Evolutionary conservation across 257 asterid species (phyloP).

Genomic region (Prunella vulgaris): DNA sequence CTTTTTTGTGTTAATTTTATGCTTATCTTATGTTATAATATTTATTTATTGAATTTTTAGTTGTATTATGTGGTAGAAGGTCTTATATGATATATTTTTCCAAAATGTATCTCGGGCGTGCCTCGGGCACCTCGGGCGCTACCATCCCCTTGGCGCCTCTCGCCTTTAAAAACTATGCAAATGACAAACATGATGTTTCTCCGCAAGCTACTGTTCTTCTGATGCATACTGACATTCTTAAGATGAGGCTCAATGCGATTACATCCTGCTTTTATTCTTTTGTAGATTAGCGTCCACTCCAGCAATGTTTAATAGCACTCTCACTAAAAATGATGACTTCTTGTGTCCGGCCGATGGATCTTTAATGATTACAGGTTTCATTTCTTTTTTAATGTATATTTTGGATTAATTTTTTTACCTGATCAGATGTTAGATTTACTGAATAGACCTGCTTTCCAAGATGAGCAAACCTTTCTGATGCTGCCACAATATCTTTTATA

Average conservation of each 20-base stretch:
- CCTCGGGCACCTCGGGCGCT: no score
- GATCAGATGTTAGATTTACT: neutral
- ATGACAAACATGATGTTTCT: neutral
- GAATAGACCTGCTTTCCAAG: conserved; percentile 1
- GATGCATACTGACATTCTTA: neutral
- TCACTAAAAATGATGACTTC: conserved; percentile 61
- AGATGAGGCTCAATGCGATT: neutral
- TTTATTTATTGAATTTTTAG: no score
- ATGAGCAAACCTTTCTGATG: neutral
- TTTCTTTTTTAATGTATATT: neutral
- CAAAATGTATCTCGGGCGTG: no score
- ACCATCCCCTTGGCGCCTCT: no score
- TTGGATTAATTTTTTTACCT: neutral
- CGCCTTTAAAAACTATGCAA: no score
- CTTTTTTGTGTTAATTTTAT: no score
- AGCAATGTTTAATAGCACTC: conserved; percentile 95
- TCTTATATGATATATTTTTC: no score
- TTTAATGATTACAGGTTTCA: conserved; percentile 86
- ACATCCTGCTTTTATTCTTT: conserved; percentile 22
- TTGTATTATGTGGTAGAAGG: no score
- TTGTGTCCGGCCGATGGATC: conserved; percentile 93
- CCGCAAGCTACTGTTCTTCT: neutral
- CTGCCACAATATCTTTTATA: neutral
- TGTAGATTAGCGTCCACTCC: conserved; percentile 97
- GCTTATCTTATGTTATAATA: no score